phyloP scores from a whole-genome alignment of 805 yeast genomes.

The Kazachstania psychrophila region DNA sequence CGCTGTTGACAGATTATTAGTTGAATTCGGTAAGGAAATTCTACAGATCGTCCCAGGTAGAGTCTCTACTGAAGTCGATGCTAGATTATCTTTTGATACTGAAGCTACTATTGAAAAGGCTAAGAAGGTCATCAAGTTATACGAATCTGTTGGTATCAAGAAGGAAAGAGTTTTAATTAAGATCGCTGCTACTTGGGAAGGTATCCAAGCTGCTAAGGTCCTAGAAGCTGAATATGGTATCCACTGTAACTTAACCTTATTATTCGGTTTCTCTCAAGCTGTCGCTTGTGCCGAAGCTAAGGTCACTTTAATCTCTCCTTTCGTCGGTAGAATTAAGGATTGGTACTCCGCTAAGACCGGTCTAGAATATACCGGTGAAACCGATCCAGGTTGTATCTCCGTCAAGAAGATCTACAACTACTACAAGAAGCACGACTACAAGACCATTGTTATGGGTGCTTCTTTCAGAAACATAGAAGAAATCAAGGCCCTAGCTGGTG shows the following conservation, averaged over 20 bases:
- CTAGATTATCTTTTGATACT: constrained; percentile 93
- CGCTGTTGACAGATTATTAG: constrained; percentile 87
- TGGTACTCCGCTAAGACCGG: constrained; percentile 96
- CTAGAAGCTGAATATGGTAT: constrained; percentile 83
- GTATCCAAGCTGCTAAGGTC: constrained; percentile 97
- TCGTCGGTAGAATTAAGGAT: constrained; percentile 97
- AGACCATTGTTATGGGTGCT: constrained; percentile 99
- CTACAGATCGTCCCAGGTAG: constrained; percentile 95
- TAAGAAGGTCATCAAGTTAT: constrained; percentile 75
- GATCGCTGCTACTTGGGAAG: constrained; percentile 98
- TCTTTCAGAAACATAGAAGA: constrained; percentile 97
- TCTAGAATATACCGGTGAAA: constrained; percentile 63
- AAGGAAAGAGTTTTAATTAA: constrained; percentile 91
- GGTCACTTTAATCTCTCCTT: constrained; percentile 94
- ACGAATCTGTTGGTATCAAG: constrained; percentile 72
- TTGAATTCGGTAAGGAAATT: constrained; percentile 93
- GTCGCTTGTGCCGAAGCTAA: constrained; percentile 98
- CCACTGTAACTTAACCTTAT: constrained; percentile 90
- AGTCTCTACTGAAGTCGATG: constrained; percentile 98
- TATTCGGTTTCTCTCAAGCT: constrained; percentile 94
- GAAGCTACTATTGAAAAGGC: constrained; percentile 93
- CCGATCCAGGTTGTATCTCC: constrained; percentile 92
- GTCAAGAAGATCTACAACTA: constrained; percentile 88
- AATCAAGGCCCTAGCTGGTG: constrained; percentile 93
- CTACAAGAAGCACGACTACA: constrained; percentile 93